Base-by-base conservation (phyloP, 768 basidiomycete species). In the Macrocybe gigantea region DNA sequence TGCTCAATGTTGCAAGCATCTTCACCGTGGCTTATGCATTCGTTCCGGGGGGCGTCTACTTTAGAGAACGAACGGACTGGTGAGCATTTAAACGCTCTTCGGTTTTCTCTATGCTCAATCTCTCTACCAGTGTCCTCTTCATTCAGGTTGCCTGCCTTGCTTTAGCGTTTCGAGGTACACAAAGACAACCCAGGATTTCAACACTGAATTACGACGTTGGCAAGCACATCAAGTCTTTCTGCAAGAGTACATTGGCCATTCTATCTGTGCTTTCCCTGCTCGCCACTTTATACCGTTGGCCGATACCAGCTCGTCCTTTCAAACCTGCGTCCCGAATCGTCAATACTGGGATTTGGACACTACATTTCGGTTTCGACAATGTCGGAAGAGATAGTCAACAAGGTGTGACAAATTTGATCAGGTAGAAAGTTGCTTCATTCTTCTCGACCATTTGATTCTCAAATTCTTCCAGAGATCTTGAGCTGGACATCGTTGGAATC, bases 1-100 rank as follows among this genome's bases (percentile, higher is more conserved):
- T 90, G 33, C 68, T 89, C 40, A 75, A 78, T 44, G 72, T 93
- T 15, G 75, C 82, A 30, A 83, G 81, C 48, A 79, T 88, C 11
- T 88, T 89, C 69, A 92, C 90, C 0, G 88, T 88, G 46, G 91
- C 91, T 0, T 93, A 94, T 65, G 90, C 91, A 1, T 94, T 93
- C 55, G 88, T 94, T 9, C 90, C 90, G 2, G 86, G 86, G 1
- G 90, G 88, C 0, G 63, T 72, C 49, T 77, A 82, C 56, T 67
- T 94, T 42, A 71, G 91, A 44, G 91, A 94, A 66, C 72, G 84
- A 13, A 90, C 88, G 32, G 80, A 88, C 60, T 51, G 83, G 80
- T 88, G 56, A 62, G 79, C 75, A 11, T 36, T 44, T 33, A 33
- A 30, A 44, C 47, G 38, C n/a, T 38, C 48, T 13, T n/a, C 11